Evolutionary conservation across 2,329 filamentous ascomycete species (phyloP).

Genomic region (Plenodomus lindquistii): DNA sequence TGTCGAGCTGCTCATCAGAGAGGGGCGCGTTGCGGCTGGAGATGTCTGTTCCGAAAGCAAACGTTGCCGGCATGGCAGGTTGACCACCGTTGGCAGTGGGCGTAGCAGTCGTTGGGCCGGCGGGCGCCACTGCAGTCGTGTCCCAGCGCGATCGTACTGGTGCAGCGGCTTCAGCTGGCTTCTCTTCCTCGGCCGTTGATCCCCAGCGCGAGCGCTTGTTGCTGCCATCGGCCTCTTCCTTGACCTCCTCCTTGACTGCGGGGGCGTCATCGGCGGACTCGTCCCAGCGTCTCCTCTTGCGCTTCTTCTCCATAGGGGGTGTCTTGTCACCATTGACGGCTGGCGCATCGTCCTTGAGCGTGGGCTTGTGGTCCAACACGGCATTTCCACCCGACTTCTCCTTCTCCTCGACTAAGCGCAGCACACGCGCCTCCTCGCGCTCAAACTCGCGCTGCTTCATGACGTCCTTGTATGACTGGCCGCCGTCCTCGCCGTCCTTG

Average conservation of each 20-base stretch:
- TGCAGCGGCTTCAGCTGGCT: conserved; percentile 62
- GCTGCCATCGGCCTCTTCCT: conserved; percentile 19
- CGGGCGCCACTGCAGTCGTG: conserved; percentile 33
- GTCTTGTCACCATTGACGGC: conserved; percentile 73
- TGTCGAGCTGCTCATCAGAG: conserved; percentile 91
- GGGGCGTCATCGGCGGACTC: conserved; percentile 56
- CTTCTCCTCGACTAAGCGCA: conserved; percentile 77
- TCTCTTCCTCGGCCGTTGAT: conserved; percentile 53
- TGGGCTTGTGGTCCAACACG: conserved; percentile 69
- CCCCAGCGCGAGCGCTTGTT: conserved; percentile 75
- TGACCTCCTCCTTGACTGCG: conserved; percentile 12
- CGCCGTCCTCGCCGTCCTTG: conserved; percentile 72
- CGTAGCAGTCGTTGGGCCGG: conserved; percentile 25
- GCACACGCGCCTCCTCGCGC: conserved; percentile 87
- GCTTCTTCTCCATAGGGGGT: conserved; percentile 63
- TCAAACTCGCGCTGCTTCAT: conserved; percentile 92
- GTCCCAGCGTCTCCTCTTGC: conserved; percentile 94
- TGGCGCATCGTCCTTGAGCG: conserved; percentile 65
- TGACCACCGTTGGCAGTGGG: conserved; percentile 28
- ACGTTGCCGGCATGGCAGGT: conserved; percentile 50
- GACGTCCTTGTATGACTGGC: conserved; percentile 81
- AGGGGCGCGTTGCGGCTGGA: conserved; percentile 77
- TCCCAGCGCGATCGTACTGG: conserved; percentile 43
- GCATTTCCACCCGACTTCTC: conserved; percentile 64
- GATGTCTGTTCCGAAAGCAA: conserved; percentile 78